These are phyloP conservation scores for Candida sp. DNA, from an alignment of 1,139 yeast species.

Conservation along the genomic window DNA sequence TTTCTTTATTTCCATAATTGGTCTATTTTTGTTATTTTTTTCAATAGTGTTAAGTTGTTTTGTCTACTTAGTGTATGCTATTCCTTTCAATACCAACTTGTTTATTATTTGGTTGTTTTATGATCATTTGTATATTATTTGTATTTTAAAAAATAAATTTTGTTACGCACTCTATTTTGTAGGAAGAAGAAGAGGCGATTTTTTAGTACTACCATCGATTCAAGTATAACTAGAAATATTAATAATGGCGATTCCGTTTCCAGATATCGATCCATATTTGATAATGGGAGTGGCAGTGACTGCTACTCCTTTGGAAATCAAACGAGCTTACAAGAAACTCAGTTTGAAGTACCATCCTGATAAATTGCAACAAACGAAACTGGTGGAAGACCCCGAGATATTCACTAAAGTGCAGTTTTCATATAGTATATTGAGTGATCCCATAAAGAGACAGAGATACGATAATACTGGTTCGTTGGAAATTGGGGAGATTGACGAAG, in stretches of 20 bases:
- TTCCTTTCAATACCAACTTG: too few species aligned
- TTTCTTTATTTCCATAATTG: too few species aligned
- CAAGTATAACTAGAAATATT: too few species aligned
- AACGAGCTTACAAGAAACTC: slow-evolving; percentile 66
- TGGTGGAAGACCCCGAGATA: slow-evolving; percentile 29
- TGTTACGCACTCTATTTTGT: not conserved
- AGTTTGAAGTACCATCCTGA: slow-evolving; percentile 82
- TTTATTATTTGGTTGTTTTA: too few species aligned
- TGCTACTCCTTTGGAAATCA: slow-evolving; percentile 54
- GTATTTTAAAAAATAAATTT: too few species aligned
- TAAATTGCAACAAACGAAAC: slow-evolving; percentile 43
- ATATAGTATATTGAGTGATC: slow-evolving; percentile 65
- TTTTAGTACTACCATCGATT: too few species aligned
- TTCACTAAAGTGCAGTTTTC: slow-evolving; percentile 78
- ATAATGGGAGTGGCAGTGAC: slow-evolving; percentile 41
- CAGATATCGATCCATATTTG: slow-evolving; percentile 67
- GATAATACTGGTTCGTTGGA: slow-evolving; percentile 68
- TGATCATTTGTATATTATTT: too few species aligned
- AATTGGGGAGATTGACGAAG: slow-evolving; percentile 31
- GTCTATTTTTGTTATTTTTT: too few species aligned
- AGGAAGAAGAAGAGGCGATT: too few species aligned
- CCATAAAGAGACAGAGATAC: slow-evolving; percentile 50
- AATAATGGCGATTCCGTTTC: slow-evolving; percentile 44
- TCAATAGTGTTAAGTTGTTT: too few species aligned
- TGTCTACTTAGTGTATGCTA: too few species aligned